Conservation (phyloP, 176 grass and related monocot species). For the Zoysia pacifica region DNA sequence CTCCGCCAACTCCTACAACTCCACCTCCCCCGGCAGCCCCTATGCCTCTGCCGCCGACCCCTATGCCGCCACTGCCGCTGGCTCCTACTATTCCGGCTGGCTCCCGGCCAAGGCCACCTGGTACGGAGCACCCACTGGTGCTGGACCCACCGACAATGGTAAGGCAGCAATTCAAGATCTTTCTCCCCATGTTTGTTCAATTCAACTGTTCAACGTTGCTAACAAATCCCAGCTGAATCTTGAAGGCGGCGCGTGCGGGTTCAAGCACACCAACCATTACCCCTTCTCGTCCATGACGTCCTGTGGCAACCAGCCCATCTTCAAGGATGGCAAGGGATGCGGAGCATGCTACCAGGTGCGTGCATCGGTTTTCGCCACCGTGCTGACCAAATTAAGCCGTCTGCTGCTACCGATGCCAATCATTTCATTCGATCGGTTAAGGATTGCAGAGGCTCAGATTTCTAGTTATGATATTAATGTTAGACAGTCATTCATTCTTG, state of each 20-base stretch:
- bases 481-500: background rate
- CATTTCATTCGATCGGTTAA: background rate
- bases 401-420: background rate
- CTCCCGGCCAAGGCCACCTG: background rate
- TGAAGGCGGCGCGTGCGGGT: background rate
- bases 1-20: background rate
- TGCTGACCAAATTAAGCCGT: background rate
- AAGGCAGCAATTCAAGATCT: background rate
- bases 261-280: constrained; percentile 1
- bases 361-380: background rate
- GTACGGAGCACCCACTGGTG: background rate
- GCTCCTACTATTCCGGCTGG: background rate
- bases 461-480: background rate
- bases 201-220: background rate
- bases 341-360: background rate
- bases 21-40: background rate
- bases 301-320: background rate
- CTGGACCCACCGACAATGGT: background rate
- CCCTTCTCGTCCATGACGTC: constrained; percentile 8
- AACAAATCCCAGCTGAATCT: background rate
- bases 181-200: background rate
- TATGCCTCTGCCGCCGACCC: too few species aligned
- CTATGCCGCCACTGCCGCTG: background rate
- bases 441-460: background rate
- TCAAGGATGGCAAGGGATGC: background rate